These are phyloP conservation scores for Mortierella polycephala DNA, from an alignment of 371 early-diverging fungal species.

Conservation along the genomic window DNA sequence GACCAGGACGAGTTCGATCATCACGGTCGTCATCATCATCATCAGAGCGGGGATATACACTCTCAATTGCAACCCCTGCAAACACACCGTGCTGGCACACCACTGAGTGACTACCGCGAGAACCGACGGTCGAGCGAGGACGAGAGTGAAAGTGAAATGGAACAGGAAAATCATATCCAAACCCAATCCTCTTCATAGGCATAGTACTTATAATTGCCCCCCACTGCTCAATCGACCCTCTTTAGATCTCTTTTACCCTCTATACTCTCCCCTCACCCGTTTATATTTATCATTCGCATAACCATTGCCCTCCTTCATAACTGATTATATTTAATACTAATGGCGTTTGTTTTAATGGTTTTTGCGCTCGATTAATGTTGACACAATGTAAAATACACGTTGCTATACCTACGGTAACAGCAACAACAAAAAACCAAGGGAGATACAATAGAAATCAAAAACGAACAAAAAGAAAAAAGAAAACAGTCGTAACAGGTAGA, in stretches of 20 bases:
- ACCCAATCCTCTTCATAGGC: constrained; percentile 16
- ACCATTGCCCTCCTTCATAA: too few relatives aligned
- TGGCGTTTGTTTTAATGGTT: too few relatives aligned
- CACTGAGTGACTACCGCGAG: constrained; percentile 29
- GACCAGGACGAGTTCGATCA: constrained; percentile 13
- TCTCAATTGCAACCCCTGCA: constrained; percentile 6
- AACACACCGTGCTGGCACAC: constrained; percentile 36
- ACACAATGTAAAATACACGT: background rate
- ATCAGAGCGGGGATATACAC: background rate
- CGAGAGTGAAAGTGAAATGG: constrained; percentile 52
- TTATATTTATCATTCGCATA: too few relatives aligned
- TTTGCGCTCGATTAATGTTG: too few relatives aligned
- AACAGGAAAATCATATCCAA: constrained; percentile 21
- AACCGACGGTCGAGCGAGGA: constrained; percentile 22
- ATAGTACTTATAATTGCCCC: constrained; percentile 7
- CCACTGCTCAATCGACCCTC: too few relatives aligned
- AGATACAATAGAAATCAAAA: background rate
- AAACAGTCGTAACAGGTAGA: background rate
- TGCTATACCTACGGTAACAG: background rate
- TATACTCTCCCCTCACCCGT: background rate
- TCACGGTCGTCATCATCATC: constrained; percentile 6
- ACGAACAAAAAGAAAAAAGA: constrained; percentile 6
- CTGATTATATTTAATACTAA: too few relatives aligned
- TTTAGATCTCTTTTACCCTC: background rate
- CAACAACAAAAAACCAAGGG: background rate